phyloP scores from a whole-genome alignment of 2,329 filamentous ascomycete species.

The Akanthomyces lecanii region DNA sequence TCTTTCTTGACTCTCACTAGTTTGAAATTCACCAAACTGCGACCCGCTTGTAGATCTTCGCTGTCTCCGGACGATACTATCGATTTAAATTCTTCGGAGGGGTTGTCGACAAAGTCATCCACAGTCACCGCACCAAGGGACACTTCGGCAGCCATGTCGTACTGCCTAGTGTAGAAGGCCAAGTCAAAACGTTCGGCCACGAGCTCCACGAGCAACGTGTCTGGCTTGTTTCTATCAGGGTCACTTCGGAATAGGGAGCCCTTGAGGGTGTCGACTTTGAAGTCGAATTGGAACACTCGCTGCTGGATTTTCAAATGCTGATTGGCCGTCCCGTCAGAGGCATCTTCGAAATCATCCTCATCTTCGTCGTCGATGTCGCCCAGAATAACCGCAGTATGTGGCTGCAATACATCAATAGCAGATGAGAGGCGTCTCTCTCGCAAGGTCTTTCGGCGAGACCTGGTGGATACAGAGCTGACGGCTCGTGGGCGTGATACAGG shows the following conservation, averaged over 20 bases:
- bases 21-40: slow-evolving; percentile 82
- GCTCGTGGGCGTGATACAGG: slow-evolving; percentile 39
- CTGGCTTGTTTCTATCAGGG: slow-evolving; percentile 67
- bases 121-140: slow-evolving; percentile 81
- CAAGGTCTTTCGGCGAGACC: slow-evolving; percentile 40
- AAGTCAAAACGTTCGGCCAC: slow-evolving; percentile 86
- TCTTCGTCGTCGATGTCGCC: slow-evolving; percentile 69
- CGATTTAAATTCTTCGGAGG: slow-evolving; percentile 87
- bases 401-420: slow-evolving; percentile 68
- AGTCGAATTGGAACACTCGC: slow-evolving; percentile 92
- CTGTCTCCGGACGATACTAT: slow-evolving; percentile 82
- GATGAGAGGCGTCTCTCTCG: slow-evolving; percentile 59
- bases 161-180: slow-evolving; percentile 81
- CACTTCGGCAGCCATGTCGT: slow-evolving; percentile 91
- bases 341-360: slow-evolving; percentile 65
- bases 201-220: slow-evolving; percentile 82
- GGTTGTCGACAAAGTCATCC: slow-evolving; percentile 91
- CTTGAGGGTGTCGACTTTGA: slow-evolving; percentile 89
- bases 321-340: slow-evolving; percentile 51
- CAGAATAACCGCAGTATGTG: slow-evolving; percentile 72
- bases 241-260: slow-evolving; percentile 89
- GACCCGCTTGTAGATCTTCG: slow-evolving; percentile 69
- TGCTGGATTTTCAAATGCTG: slow-evolving; percentile 73
- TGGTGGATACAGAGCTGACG: slow-evolving; percentile 43
- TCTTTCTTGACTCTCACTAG: slow-evolving; percentile 84